Evolutionary conservation across 208 protist genomes (phyloP), one percentile per base, ranked within the genome.

Genomic region (Borovskyia barvae): DNA sequence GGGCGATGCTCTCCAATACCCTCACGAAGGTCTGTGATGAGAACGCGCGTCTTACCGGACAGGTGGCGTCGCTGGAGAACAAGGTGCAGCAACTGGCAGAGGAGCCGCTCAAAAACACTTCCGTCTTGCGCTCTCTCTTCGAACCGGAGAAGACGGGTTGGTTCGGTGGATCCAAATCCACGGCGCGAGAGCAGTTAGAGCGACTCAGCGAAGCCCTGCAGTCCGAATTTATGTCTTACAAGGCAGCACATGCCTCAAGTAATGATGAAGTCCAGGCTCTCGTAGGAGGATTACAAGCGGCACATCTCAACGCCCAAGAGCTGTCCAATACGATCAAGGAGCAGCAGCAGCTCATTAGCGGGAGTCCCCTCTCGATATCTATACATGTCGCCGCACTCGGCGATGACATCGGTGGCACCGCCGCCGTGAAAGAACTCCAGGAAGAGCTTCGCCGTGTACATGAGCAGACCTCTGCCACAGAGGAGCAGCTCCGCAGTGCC

Each of bases 181-280:
- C 76, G 14, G 75, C 79, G 35, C 77, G 74, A 7, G 84, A 86
- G 9, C 67, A 93, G 35, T 62, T 93, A 5, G 60, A 93, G 63
- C 51, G 90, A 48, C 45, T 92, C 9, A 53, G 53, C 30, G 78
- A 86, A 9, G 62, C 72, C 8, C 68, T 95, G 45, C 81, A 90
- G 40, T 68, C 72, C 0, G 88, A 95, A 69, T 92, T 83, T 57
- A 51, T 87, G 17, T 73, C 72, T 32, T 95, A 92, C 73, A 78
- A 85, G 42, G 61, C 75, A 15, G 68, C 60, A 5, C 89, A 95
- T 51, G 54, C 85, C 5, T 80, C 85, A 14, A 85, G 76, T 54
- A 87, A 93, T 58, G 89, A 90, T 2, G 89, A 95, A 66, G 78
- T 95, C 19, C 72, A 85, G 55, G 75, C 72, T 2, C 68, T 95